Base-by-base conservation (phyloP, 495 filamentous ascomycete species). In the Xylaria bambusicola region DNA sequence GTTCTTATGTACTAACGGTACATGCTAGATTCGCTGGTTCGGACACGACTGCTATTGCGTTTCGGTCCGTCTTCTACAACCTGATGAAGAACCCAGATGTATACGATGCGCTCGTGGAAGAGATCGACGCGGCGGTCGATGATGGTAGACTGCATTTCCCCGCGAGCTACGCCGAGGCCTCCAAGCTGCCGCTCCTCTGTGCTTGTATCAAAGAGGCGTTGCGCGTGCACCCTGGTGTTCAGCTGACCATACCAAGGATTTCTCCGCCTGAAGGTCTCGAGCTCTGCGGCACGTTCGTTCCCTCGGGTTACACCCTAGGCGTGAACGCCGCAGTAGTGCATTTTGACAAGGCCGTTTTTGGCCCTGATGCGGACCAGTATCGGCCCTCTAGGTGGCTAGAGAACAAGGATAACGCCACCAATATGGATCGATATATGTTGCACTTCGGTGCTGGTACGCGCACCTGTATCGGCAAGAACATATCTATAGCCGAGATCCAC, bases 171-270 rank as follows among this genome's bases (percentile, higher is more conserved):
- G 63, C 67, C 9, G 77, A 82, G 59, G 67, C 67, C 0, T 69
- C 75, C 47, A 71, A 73, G 42, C 67, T 85, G 29, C 75, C 74
- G 12, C 85, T 85, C 55, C 75, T 85, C 20, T 77, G 79, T 50
- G 78, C 83, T 8, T 74, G 77, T n/a, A 75, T 86, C 62, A 80
- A 84, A 58, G 84, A 86, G 64, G 68, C 75, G 0, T 73, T 85
- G 67, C 78, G 82, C 3, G 48, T 84, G 6, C 77, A 84, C 63
- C 78, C 84, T 0, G 75, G 78, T 5, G 69, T 77, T 12, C 74
- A 75, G 1, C 68, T 82, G 3, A 66, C 76, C n/a, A 69, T 84
- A 15, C 80, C 82, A 60, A 76, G 38, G 40, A 56, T 42, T 26
- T 31, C 52, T 1, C 68, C 69, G 12, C 55, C 60, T 5, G 47